Conservation (phyloP, 345 rosid genomes). For the Eutrema yunnanense region DNA sequence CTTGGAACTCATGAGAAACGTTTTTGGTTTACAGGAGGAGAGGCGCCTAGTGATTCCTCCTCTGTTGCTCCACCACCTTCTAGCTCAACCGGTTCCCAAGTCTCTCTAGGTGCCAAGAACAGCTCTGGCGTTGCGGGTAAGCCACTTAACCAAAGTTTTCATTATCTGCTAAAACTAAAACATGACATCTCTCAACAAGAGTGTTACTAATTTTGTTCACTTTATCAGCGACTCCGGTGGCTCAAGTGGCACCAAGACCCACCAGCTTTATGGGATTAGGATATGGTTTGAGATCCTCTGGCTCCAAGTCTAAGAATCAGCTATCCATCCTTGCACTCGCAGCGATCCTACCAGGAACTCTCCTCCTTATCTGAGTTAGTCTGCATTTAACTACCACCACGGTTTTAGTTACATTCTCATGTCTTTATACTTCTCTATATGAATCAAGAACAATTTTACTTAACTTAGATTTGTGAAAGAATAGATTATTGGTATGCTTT, state of each 20-base stretch:
- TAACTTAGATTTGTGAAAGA: neutral
- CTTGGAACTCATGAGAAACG: neutral
- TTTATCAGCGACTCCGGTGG: conserved; percentile 42
- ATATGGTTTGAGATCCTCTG: conserved; percentile 27
- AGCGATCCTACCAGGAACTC: conserved; percentile 19
- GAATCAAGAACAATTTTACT: neutral
- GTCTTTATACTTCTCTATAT: neutral
- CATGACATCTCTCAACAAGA: neutral
- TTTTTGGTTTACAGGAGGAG: conserved; percentile 20
- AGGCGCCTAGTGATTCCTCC: conserved; percentile 25
- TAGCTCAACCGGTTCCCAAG: conserved; percentile 37
- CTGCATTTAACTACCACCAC: neutral
- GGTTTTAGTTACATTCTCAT: neutral
- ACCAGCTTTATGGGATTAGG: conserved; percentile 40
- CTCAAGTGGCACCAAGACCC: conserved; percentile 41
- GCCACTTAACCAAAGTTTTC: neutral
- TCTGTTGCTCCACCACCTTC: conserved; percentile 39
- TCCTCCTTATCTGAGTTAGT: conserved; percentile 13
- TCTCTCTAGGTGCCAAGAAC: conserved; percentile 34
- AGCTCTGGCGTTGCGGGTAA: conserved; percentile 46
- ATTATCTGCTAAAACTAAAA: neutral
- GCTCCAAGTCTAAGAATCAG: conserved; percentile 24
- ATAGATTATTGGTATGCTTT: neutral
- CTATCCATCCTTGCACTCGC: conserved; percentile 24
- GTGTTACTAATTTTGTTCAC: neutral